These are phyloP conservation scores for Naganishia friedmannii DNA, from an alignment of 768 basidiomycete genomes.

Conservation along the genomic window DNA sequence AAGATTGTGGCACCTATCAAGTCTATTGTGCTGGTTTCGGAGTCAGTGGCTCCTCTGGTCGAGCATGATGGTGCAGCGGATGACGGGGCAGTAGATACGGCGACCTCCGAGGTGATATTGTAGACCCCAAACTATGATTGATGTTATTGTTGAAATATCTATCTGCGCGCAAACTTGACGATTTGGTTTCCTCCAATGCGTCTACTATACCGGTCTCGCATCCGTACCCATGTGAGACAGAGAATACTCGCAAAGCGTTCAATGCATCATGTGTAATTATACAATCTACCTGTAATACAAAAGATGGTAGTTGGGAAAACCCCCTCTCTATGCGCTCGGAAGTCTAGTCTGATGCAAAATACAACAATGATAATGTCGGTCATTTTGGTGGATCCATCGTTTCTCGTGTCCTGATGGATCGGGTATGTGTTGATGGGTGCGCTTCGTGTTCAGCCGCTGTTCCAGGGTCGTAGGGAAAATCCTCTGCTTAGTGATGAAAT, in stretches of 20 bases:
- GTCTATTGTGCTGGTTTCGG: background rate
- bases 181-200: no score
- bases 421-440: slow-evolving; percentile 3
- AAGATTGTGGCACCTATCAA: no score
- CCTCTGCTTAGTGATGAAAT: no score
- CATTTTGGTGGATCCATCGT: background rate
- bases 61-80: background rate
- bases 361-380: background rate
- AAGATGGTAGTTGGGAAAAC: background rate
- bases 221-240: no score
- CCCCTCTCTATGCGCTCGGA: background rate
- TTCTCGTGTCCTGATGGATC: background rate
- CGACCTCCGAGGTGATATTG: background rate
- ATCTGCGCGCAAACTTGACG: no score
- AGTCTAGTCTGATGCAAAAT: slow-evolving; percentile 9
- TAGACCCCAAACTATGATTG: no score
- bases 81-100: background rate
- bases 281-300: slow-evolving; percentile 15
- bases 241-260: no score
- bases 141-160: no score
- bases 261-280: background rate
- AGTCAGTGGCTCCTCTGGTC: background rate
- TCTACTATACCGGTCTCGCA: no score
- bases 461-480: background rate
- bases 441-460: background rate